phyloP scores from a whole-genome alignment of 2,329 filamentous ascomycete species.

The Immersiporthe knoxdaviesiana region DNA sequence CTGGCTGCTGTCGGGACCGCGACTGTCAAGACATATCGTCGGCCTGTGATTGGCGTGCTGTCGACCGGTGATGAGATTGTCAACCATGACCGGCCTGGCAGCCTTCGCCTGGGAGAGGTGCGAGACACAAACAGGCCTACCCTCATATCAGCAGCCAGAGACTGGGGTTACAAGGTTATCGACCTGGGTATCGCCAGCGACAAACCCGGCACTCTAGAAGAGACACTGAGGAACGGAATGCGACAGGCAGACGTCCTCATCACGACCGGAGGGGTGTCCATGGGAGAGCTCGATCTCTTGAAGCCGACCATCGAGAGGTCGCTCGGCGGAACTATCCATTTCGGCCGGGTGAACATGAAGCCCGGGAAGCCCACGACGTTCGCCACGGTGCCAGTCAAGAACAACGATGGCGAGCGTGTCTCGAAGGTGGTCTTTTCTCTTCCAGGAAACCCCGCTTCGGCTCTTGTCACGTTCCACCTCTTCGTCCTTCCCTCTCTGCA shows the following conservation, averaged over 20 bases:
- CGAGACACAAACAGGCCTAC: constrained; percentile 92
- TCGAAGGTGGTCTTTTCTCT: constrained; percentile 82
- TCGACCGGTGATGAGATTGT: constrained; percentile 97
- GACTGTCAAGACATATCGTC: constrained; percentile 72
- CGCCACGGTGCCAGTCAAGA: constrained; percentile 76
- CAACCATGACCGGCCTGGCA: constrained; percentile 65
- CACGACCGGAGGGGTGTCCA: constrained; percentile 92
- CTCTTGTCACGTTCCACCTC: constrained; percentile 89
- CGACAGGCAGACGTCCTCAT: constrained; percentile 79
- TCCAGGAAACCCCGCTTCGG: constrained; percentile 91
- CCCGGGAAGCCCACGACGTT: constrained; percentile 98
- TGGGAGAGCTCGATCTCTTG: constrained; percentile 95
- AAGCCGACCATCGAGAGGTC: constrained; percentile 94
- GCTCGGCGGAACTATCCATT: constrained; percentile 91
- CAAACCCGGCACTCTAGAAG: constrained; percentile 73
- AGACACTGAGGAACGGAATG: constrained; percentile 74
- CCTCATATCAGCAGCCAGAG: constrained; percentile 74
- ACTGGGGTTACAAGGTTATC: constrained; percentile 76
- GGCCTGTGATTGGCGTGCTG: constrained; percentile 80
- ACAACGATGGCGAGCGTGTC: constrained; percentile 59
- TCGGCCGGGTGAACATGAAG: constrained; percentile 96
- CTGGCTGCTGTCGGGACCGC: constrained; percentile 81
- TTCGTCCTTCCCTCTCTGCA: constrained; percentile 91
- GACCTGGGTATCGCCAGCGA: constrained; percentile 87
- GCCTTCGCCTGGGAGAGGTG: constrained; percentile 78